phyloP scores from a whole-genome alignment of 1,284 basidiomycete genomes.

The Rhodotorula sp. region DNA sequence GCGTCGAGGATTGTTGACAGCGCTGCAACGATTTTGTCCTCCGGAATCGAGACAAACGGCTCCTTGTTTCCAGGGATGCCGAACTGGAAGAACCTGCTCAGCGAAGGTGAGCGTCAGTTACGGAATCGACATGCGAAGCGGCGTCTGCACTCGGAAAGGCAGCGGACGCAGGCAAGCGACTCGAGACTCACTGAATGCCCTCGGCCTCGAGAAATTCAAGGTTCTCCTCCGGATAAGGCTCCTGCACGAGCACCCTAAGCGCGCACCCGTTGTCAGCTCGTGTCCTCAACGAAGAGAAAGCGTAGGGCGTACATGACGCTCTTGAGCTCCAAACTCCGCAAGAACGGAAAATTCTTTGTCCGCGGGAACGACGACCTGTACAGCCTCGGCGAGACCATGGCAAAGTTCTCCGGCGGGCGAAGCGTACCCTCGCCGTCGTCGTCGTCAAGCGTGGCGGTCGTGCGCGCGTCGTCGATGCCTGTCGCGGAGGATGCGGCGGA shows the following conservation, averaged over 20 bases:
- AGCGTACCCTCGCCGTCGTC: constrained; percentile 44
- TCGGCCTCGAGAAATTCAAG: constrained; percentile 54
- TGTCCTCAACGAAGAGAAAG: no score
- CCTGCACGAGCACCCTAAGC: constrained; percentile 55
- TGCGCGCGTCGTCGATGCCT: background rate
- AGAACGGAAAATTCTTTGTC: constrained; percentile 58
- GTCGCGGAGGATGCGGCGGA: background rate
- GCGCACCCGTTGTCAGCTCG: background rate
- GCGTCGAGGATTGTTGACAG: constrained; percentile 58
- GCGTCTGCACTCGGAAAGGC: no score
- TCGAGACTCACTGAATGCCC: constrained; percentile 49
- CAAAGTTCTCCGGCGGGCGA: constrained; percentile 55
- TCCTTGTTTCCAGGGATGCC: constrained; percentile 62
- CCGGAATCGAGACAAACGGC: constrained; percentile 58
- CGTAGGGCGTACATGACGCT: constrained; percentile 56
- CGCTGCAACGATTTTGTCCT: constrained; percentile 59
- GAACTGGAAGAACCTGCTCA: constrained; percentile 56
- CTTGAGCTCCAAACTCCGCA: constrained; percentile 57
- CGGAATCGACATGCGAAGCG: no score
- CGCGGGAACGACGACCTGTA: constrained; percentile 59
- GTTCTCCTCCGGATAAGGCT: constrained; percentile 60
- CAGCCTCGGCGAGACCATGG: constrained; percentile 55
- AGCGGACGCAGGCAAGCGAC: background rate
- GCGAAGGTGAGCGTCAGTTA: background rate
- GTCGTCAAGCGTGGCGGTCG: background rate